Conservation (phyloP, 768 basidiomycete genomes). For the Ramaria sp. region DNA sequence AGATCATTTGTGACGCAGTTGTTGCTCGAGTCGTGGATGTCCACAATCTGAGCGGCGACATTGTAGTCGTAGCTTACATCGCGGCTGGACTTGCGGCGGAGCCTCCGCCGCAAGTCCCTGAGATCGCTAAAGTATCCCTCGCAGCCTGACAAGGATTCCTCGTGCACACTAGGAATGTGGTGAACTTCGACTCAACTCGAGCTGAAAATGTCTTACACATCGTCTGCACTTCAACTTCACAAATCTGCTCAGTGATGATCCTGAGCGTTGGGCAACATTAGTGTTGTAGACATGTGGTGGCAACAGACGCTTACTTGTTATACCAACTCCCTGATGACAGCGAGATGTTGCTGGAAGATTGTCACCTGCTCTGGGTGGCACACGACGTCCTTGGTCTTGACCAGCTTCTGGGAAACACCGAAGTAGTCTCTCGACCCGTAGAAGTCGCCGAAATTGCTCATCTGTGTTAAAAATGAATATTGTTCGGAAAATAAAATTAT, state of each 20-base stretch:
- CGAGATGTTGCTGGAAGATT: slow-evolving; percentile 8
- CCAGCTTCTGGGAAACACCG: slow-evolving; percentile 1
- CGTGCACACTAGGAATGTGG: background rate
- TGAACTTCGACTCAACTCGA: background rate
- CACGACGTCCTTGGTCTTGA: slow-evolving; percentile 2
- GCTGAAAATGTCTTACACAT: background rate
- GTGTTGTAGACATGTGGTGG: background rate
- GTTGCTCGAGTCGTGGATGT: slow-evolving; percentile 3
- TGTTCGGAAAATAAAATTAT: background rate
- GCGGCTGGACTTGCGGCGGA: slow-evolving; percentile 1
- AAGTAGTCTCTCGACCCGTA: slow-evolving; percentile 5
- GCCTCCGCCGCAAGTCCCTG: too few relatives aligned
- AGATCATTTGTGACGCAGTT: slow-evolving; percentile 4
- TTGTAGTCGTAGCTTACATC: slow-evolving; percentile 2
- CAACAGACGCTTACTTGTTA: background rate
- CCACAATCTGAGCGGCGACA: slow-evolving; percentile 2
- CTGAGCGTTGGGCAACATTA: background rate
- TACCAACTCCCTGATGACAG: slow-evolving; percentile 7
- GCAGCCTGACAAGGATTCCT: slow-evolving; percentile 3
- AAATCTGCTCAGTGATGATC: slow-evolving; percentile 7
- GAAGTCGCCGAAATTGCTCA: slow-evolving; percentile 9
- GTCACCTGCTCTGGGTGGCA: slow-evolving; percentile 1
- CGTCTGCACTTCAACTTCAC: slow-evolving; percentile 7
- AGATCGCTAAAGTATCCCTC: slow-evolving; percentile 2
- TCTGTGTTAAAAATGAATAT: background rate